A percentile compares a stretch with the other conserved stretches of the same genome.
These are phyloP conservation scores for Cutaneotrichosporon sp. DNA, from an alignment of 1,284 basidiomycete genomes.

Conservation along the genomic window DNA sequence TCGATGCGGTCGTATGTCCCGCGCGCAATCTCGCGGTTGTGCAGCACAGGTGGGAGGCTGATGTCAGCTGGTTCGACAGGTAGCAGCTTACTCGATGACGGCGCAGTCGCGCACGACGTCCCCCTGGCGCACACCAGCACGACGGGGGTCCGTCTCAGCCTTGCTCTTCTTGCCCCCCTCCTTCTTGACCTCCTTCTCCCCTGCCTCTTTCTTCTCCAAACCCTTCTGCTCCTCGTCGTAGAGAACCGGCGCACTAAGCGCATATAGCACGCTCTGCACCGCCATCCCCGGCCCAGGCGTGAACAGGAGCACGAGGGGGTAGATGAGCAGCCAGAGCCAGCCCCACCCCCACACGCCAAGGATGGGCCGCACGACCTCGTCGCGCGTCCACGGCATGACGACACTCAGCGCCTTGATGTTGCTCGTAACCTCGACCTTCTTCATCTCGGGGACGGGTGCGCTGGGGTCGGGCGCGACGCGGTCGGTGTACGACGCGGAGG, in stretches of 20 bases:
- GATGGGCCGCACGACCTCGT: constrained; percentile 42
- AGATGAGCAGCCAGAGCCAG: constrained; percentile 42
- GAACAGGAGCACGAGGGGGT: constrained; percentile 43
- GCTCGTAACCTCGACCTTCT: constrained; percentile 41
- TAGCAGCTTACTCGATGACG: constrained; percentile 48
- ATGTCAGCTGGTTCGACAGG: too few relatives aligned
- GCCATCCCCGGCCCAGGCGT: constrained; percentile 44
- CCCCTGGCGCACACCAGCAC: constrained; percentile 43
- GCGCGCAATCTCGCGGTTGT: constrained; percentile 34
- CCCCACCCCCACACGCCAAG: constrained; percentile 22
- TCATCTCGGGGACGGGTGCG: constrained; percentile 31
- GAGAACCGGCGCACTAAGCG: constrained; percentile 46
- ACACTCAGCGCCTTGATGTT: constrained; percentile 49
- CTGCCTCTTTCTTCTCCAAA: neutral
- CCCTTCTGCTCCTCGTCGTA: constrained; percentile 25
- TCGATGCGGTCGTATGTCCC: constrained; percentile 45
- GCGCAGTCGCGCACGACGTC: constrained; percentile 49
- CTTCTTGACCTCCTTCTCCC: constrained; percentile 13
- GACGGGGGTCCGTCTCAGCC: constrained; percentile 28
- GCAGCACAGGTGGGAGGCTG: constrained; percentile 41
- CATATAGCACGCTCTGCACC: constrained; percentile 48
- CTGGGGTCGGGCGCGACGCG: constrained; percentile 28
- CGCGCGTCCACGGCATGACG: constrained; percentile 50
- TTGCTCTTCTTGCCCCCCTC: constrained; percentile 18
- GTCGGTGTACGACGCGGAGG: constrained; percentile 30